These are phyloP conservation scores for Beauveria varroae DNA, from an alignment of 2,329 filamentous ascomycete species.

Conservation along the genomic window DNA sequence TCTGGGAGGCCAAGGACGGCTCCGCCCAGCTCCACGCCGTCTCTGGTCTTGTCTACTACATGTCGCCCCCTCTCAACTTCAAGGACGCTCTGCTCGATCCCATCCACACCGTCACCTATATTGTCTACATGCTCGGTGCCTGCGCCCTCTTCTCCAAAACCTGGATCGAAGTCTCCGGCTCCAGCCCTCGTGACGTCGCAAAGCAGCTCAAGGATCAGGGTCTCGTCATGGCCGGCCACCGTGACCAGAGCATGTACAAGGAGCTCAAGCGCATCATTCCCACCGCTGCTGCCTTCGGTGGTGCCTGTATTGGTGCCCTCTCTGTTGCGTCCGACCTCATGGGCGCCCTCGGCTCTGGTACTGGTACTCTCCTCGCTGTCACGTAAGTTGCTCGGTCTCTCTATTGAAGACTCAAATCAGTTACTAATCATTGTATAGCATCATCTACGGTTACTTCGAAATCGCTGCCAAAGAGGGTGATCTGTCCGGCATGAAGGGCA, in stretches of 20 bases:
- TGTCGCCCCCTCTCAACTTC: constrained; percentile 97
- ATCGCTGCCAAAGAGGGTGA: constrained; percentile 99
- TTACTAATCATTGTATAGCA: constrained; percentile 49
- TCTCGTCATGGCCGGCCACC: constrained; percentile 97
- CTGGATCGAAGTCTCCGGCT: constrained; percentile 99
- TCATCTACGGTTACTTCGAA: constrained; percentile 99
- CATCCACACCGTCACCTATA: constrained; percentile 92
- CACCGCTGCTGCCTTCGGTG: constrained; percentile 94
- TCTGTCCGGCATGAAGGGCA: constrained; percentile 71
- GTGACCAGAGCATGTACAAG: constrained; percentile 99
- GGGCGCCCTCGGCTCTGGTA: constrained; percentile 91
- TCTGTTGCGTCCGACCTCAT: constrained; percentile 93
- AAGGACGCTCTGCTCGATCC: constrained; percentile 94
- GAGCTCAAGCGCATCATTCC: constrained; percentile 99
- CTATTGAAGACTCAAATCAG: neutral
- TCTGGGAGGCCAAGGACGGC: constrained; percentile 96
- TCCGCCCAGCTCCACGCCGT: constrained; percentile 90
- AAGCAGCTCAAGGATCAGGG: constrained; percentile 99
- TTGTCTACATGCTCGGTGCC: constrained; percentile 94
- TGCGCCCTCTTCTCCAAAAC: constrained; percentile 99
- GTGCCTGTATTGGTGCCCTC: constrained; percentile 96
- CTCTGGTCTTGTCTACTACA: constrained; percentile 97
- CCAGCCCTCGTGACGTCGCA: constrained; percentile 92
- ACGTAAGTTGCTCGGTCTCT: constrained; percentile 60
- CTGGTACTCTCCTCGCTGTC: constrained; percentile 94